Conservation (phyloP, 345 rosid genomes). For the Fremontodendron californicum region DNA sequence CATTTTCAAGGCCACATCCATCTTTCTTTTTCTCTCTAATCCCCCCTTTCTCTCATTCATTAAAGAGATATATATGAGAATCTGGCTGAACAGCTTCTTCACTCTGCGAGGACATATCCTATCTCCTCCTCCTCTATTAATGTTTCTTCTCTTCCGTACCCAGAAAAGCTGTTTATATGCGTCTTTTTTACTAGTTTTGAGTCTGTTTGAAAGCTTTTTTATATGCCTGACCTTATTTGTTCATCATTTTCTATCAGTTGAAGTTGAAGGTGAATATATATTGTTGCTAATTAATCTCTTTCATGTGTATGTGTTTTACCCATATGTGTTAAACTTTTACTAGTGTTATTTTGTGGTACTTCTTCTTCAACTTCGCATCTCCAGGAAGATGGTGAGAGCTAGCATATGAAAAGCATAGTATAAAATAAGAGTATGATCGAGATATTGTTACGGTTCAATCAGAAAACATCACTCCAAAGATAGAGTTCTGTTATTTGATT, state of each 20-base stretch:
- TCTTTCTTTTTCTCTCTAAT: neutral
- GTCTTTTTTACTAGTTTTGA: no score
- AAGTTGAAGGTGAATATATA: neutral
- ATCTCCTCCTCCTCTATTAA: neutral
- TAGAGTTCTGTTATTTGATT: slow-evolving; percentile 60
- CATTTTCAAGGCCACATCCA: slow-evolving; percentile 19
- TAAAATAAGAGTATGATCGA: slow-evolving; percentile 18
- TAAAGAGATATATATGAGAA: slow-evolving; percentile 18
- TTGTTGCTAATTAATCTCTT: neutral
- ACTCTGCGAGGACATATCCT: no score
- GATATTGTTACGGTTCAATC: slow-evolving; percentile 96
- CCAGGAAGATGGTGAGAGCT: neutral
- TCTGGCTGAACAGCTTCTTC: no score
- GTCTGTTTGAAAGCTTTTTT: neutral
- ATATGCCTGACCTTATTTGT: neutral
- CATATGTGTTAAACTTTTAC: no score
- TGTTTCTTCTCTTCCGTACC: neutral
- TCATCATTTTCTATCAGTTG: neutral
- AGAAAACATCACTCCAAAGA: slow-evolving; percentile 31
- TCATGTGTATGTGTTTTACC: no score
- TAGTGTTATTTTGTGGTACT: neutral
- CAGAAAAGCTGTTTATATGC: neutral
- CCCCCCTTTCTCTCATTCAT: neutral
- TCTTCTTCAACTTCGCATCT: neutral
- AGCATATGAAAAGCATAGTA: neutral